Conservation (phyloP, 306 rosid genomes). For the Quercus bicolor region DNA sequence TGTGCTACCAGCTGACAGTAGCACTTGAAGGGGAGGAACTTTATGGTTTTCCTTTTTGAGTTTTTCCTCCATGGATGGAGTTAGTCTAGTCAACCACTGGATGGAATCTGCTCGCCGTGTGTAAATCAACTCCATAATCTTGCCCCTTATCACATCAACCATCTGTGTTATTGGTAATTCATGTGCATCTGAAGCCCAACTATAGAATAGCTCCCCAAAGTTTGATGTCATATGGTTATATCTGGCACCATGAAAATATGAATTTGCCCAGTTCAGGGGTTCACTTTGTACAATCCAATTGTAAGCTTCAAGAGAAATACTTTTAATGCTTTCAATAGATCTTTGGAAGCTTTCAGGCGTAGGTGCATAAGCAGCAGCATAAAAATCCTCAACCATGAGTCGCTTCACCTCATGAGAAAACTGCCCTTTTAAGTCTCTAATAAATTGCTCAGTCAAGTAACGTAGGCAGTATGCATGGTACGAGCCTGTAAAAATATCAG, state of each 20-base stretch:
- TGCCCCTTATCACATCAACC: conserved; percentile 82
- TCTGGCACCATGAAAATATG: conserved; percentile 83
- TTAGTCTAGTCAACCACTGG: conserved; percentile 71
- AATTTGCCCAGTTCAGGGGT: conserved; percentile 84
- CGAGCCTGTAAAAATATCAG: conserved; percentile 67
- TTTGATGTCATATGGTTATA: conserved; percentile 85
- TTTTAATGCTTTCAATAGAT: conserved; percentile 64
- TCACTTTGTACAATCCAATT: conserved; percentile 82
- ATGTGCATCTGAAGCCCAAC: conserved; percentile 86
- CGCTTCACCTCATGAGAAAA: conserved; percentile 95
- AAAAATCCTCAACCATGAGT: conserved; percentile 82
- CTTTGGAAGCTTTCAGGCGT: conserved; percentile 69
- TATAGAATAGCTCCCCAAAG: conserved; percentile 88
- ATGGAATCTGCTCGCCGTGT: conserved; percentile 57
- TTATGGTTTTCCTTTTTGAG: conserved; percentile 63
- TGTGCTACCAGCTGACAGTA: conserved; percentile 53
- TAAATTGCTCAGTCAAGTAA: conserved; percentile 80
- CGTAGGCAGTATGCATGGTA: conserved; percentile 81
- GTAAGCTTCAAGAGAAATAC: conserved; percentile 76
- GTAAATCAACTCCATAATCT: conserved; percentile 72
- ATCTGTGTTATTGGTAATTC: conserved; percentile 94
- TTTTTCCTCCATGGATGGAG: conserved; percentile 92
- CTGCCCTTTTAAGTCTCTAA: conserved; percentile 85
- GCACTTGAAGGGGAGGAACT: conserved; percentile 53
- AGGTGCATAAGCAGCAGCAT: conserved; percentile 77